Evolutionary conservation across 2,329 filamentous ascomycete genomes (phyloP).

Genomic region (Tympanopsis confertula): DNA sequence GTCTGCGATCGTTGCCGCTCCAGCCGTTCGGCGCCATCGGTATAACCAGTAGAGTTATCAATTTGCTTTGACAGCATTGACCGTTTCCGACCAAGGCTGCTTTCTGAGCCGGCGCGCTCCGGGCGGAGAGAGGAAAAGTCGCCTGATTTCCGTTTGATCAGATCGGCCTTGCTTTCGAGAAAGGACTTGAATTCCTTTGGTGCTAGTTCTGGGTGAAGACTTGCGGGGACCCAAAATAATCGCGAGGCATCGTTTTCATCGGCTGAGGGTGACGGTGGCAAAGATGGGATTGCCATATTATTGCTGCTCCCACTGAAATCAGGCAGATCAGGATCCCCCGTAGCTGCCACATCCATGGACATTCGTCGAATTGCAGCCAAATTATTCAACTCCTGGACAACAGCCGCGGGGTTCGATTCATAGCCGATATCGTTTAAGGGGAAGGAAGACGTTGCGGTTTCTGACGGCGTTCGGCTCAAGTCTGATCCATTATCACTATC

Average conservation of each 20-base stretch:
- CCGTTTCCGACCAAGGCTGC: conserved; percentile 54
- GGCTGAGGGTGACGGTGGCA: conserved; percentile 25
- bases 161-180: conserved; percentile 51
- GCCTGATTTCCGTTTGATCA: conserved; percentile 46
- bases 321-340: conserved; percentile 15
- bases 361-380: conserved; percentile 63
- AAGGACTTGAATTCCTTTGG: conserved; percentile 60
- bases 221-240: conserved; percentile 56
- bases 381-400: conserved; percentile 64
- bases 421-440: conserved; percentile 64
- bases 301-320: conserved; percentile 28
- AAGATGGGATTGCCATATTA: conserved; percentile 23
- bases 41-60: conserved; percentile 48
- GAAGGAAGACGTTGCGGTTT: conserved; percentile 46
- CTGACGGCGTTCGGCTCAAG: conserved; percentile 24
- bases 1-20: conserved; percentile 49
- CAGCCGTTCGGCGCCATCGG: conserved; percentile 57
- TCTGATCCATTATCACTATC: conserved; percentile 22
- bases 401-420: conserved; percentile 59
- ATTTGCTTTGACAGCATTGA: conserved; percentile 67
- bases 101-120: conserved; percentile 10
- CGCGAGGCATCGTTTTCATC: conserved; percentile 49
- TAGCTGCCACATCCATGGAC: conserved; percentile 63
- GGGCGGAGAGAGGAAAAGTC: conserved; percentile 25
- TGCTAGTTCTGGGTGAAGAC: conserved; percentile 52